Evolutionary conservation across 352 stramenopile species (phyloP).

Genomic region (Globisporangium spiculum): DNA sequence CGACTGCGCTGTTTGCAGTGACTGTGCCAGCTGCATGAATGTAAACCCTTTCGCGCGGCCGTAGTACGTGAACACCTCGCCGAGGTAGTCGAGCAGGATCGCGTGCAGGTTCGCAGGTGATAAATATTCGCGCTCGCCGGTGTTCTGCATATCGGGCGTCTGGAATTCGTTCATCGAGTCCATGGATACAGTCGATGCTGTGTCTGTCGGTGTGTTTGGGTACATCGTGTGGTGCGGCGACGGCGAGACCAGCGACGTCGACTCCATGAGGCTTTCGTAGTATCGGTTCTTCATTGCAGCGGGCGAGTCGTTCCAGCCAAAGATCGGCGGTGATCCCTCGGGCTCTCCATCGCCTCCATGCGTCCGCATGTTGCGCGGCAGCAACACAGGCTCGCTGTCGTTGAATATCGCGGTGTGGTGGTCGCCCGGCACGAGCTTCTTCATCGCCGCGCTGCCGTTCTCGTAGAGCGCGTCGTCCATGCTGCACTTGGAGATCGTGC

Average conservation of each 20-base stretch:
- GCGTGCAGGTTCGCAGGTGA: conserved; percentile 43
- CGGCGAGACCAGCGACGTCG: conserved; percentile 27
- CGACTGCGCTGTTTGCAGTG: conserved; percentile 61
- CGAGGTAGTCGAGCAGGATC: conserved; percentile 54
- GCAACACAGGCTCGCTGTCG: conserved; percentile 40
- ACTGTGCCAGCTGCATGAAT: conserved; percentile 55
- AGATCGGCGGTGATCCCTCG: conserved; percentile 36
- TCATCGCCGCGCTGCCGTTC: conserved; percentile 31
- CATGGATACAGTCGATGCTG: conserved; percentile 22
- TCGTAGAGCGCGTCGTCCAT: conserved; percentile 32
- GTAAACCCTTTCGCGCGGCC: conserved; percentile 41
- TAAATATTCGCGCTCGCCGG: conserved; percentile 30
- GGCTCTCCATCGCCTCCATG: conserved; percentile 21
- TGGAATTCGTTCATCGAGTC: conserved; percentile 15
- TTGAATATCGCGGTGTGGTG: conserved; percentile 8
- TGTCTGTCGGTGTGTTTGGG: conserved; percentile 10
- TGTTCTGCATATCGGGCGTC: conserved; percentile 7
- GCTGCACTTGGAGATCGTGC: conserved; percentile 77
- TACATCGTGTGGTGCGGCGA: conserved; percentile 37
- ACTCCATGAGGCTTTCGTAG: conserved; percentile 36
- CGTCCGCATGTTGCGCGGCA: conserved; percentile 27
- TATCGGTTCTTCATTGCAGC: conserved; percentile 29
- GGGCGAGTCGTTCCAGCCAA: conserved; percentile 29
- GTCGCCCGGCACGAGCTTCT: conserved; percentile 35
- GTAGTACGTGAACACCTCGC: conserved; percentile 62